phyloP scores from a whole-genome alignment of 768 basidiomycete genomes.

The Suillus decipiens region DNA sequence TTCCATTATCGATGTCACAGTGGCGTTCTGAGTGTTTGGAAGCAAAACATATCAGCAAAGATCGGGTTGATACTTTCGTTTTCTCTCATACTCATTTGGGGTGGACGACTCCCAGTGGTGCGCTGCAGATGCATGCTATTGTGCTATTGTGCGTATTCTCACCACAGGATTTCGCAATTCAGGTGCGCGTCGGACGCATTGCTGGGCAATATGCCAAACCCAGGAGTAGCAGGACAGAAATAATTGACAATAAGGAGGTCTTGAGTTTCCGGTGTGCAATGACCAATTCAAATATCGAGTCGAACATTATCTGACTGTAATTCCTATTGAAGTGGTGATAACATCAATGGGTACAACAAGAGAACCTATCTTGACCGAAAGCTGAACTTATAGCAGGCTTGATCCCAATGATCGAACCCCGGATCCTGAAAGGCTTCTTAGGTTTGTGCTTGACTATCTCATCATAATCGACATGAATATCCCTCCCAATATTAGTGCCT shows the following conservation, averaged over 20 bases:
- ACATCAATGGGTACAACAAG: constrained; percentile 76
- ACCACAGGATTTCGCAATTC: background rate
- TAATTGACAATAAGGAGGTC: constrained; percentile 72
- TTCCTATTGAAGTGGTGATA: constrained; percentile 73
- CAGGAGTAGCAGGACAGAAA: constrained; percentile 80
- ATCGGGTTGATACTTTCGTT: constrained; percentile 93
- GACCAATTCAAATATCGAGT: background rate
- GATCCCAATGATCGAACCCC: constrained; percentile 80
- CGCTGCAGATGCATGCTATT: constrained; percentile 25
- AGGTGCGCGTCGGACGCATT: constrained; percentile 87
- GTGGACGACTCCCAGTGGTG: constrained; percentile 90
- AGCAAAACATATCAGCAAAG: constrained; percentile 88
- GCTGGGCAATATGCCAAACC: constrained; percentile 98
- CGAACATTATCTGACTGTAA: constrained; percentile 2
- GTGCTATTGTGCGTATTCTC: constrained; percentile 6
- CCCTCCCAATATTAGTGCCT: constrained; percentile 59
- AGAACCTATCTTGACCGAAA: background rate
- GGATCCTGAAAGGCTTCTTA: constrained; percentile 86
- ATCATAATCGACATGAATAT: constrained; percentile 11
- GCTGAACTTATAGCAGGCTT: constrained; percentile 43
- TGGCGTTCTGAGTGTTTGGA: constrained; percentile 15
- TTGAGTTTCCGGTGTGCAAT: constrained; percentile 77
- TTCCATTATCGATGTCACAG: constrained; percentile 11
- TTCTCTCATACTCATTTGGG: constrained; percentile 93
- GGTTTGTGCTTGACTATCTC: constrained; percentile 41